Evolutionary conservation across 2,329 filamentous ascomycete genomes (phyloP).

Genomic region (Penicillium thymicola): DNA sequence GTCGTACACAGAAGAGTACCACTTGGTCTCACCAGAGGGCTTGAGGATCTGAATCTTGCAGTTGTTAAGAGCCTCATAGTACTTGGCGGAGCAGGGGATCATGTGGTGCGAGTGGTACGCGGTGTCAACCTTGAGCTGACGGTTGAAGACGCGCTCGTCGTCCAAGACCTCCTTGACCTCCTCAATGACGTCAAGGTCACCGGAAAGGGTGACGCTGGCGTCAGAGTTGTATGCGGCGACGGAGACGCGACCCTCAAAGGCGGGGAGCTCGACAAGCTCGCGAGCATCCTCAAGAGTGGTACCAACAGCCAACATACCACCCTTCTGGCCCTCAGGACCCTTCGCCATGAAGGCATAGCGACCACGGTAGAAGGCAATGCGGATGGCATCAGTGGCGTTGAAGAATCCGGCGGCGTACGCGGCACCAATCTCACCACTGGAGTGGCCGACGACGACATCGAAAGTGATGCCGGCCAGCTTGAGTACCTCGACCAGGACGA

Average conservation of each 20-base stretch:
- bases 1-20: conserved; percentile 8
- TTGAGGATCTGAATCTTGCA: neutral
- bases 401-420: conserved; percentile 26
- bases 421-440: conserved; percentile 31
- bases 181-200: neutral
- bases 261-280: neutral
- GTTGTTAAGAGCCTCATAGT: neutral
- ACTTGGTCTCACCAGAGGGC: neutral
- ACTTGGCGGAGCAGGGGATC: conserved; percentile 4
- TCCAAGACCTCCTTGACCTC: conserved; percentile 6
- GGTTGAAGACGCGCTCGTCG: neutral
- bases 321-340: neutral
- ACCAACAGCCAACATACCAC: conserved; percentile 14
- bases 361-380: conserved; percentile 14
- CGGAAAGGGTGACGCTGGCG: neutral
- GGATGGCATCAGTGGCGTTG: conserved; percentile 8
- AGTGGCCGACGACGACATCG: conserved; percentile 28
- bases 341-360: neutral
- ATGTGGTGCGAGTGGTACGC: conserved; percentile 24
- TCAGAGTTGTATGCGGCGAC: neutral
- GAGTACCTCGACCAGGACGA: neutral
- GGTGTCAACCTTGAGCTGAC: conserved; percentile 10
- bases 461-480: conserved; percentile 3
- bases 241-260: neutral
- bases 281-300: conserved; percentile 7